Conservation (phyloP, 768 basidiomycete genomes). For the Rhizopogon roseolus region DNA sequence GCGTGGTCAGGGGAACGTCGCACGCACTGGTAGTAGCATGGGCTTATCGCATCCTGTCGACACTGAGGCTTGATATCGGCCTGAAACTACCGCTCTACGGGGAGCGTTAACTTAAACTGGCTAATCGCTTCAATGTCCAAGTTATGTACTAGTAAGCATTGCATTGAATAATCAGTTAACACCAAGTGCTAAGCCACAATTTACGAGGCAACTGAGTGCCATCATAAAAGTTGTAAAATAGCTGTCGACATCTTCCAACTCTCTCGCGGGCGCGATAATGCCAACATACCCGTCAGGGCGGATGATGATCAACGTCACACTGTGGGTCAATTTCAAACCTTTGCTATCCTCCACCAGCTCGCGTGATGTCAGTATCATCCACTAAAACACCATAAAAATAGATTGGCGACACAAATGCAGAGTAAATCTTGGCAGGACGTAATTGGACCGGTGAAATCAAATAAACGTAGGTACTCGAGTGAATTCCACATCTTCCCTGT, state of each 20-base stretch:
- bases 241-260: constrained; percentile 28
- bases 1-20: no score
- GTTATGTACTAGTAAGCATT: no score
- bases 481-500: no score
- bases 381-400: constrained; percentile 24
- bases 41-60: no score
- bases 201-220: no score
- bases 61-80: no score
- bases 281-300: constrained; percentile 40
- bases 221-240: constrained; percentile 46
- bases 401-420: not conserved
- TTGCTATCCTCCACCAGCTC: constrained; percentile 30
- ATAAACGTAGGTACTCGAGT: constrained; percentile 28
- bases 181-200: no score
- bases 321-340: constrained; percentile 26
- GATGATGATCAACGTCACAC: constrained; percentile 30
- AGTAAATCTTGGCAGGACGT: constrained; percentile 9
- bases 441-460: constrained; percentile 41
- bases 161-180: no score
- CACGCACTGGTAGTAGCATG: no score
- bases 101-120: no score
- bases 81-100: no score
- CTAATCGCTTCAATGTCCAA: no score
- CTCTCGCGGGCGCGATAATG: constrained; percentile 23
- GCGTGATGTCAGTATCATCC: constrained; percentile 30